A percentile compares a stretch with the other conserved stretches of the same genome.
Conservation (phyloP, 345 rosid species). For the Pelargonium nanum region DNA sequence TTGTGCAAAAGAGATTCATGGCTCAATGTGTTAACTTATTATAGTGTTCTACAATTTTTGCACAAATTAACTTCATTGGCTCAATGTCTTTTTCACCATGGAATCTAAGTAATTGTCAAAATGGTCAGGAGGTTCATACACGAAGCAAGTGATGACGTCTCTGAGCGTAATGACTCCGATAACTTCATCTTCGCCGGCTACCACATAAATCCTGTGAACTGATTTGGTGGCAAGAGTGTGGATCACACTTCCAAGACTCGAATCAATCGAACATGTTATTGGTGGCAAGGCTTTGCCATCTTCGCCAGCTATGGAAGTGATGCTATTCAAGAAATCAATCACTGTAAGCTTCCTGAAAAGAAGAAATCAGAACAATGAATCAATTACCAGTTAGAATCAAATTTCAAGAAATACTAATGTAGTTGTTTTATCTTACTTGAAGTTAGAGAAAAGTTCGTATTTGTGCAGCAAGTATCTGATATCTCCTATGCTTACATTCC, state of each 20-base stretch:
- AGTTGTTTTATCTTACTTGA: constrained; percentile 43
- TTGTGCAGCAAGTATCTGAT: constrained; percentile 61
- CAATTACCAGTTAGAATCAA: background rate
- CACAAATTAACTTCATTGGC: constrained; percentile 16
- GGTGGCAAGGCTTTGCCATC: constrained; percentile 42
- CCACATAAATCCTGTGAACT: constrained; percentile 69
- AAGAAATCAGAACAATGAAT: background rate
- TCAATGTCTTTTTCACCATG: constrained; percentile 48
- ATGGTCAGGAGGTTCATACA: constrained; percentile 63
- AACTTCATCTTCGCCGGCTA: constrained; percentile 41
- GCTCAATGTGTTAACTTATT: no score
- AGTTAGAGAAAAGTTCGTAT: constrained; percentile 66
- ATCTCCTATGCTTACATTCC: constrained; percentile 50
- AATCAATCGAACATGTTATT: constrained; percentile 44
- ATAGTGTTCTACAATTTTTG: background rate
- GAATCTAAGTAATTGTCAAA: constrained; percentile 49
- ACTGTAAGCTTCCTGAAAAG: constrained; percentile 52
- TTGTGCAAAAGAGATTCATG: no score
- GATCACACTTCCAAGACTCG: constrained; percentile 61
- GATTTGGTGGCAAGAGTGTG: constrained; percentile 50
- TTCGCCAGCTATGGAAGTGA: constrained; percentile 32
- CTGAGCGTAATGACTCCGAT: constrained; percentile 72
- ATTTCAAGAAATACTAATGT: background rate
- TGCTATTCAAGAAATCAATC: constrained; percentile 42
- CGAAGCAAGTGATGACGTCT: constrained; percentile 87